Percentiles rank a stretch among this genome's conserved stretches.
Conservation (phyloP, 257 asterid genomes). For the Lavandula angustifolia region DNA sequence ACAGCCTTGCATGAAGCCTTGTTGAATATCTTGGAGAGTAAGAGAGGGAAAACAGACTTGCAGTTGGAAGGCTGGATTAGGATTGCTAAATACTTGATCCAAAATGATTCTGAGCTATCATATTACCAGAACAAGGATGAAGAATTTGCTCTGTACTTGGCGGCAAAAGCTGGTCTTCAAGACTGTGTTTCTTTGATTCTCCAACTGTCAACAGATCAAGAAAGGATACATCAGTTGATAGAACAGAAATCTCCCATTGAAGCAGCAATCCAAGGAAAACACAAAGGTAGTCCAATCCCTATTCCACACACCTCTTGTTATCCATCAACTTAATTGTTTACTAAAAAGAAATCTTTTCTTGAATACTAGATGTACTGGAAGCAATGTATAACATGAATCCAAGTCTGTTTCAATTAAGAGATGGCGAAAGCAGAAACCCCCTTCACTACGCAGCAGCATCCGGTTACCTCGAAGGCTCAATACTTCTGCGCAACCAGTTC, state of each 20-base stretch:
- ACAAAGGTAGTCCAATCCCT: conserved; percentile 1
- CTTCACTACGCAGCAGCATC: conserved; percentile 33
- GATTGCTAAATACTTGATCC: conserved; percentile 25
- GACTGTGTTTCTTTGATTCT: conserved; percentile 6
- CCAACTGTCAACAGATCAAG: neutral
- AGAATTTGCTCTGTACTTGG: conserved; percentile 34
- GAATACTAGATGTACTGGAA: conserved; percentile 14
- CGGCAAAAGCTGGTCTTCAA: conserved; percentile 38
- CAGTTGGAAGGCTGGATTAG: conserved; percentile 5
- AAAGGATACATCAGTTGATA: neutral
- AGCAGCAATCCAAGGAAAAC: conserved; percentile 17
- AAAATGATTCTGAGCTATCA: conserved; percentile 15
- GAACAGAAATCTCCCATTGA: conserved; percentile 25
- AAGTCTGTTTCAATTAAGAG: conserved; percentile 15
- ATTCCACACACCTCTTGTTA: neutral
- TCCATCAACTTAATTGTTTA: neutral
- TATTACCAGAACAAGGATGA: conserved; percentile 30
- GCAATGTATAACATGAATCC: conserved; percentile 24
- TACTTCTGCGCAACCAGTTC: conserved; percentile 5
- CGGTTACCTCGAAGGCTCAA: conserved; percentile 24
- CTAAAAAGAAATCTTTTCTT: too few species aligned
- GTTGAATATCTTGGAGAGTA: neutral
- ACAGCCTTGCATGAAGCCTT: conserved; percentile 38
- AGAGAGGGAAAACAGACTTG: conserved; percentile 32
- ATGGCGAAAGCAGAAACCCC: conserved; percentile 27